These are phyloP conservation scores for Dendryphion nanum DNA, from an alignment of 2,329 filamentous ascomycete genomes.

Conservation along the genomic window DNA sequence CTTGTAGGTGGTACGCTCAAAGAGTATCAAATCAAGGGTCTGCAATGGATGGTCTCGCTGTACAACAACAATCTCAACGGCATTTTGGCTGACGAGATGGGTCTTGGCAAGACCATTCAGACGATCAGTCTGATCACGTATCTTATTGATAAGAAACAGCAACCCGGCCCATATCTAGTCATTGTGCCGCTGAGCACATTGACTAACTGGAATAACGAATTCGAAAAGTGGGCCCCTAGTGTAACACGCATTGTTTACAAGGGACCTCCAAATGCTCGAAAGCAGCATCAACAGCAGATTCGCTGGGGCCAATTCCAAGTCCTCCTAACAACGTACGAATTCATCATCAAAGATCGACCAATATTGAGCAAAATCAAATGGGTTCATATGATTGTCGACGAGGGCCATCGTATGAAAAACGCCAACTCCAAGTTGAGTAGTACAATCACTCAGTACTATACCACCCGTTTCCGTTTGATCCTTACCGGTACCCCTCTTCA, in stretches of 20 bases:
- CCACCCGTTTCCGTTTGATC: conserved; percentile 91
- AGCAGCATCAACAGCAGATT: conserved; percentile 89
- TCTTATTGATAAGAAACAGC: conserved; percentile 91
- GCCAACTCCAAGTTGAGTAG: conserved; percentile 91
- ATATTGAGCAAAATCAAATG: conserved; percentile 98
- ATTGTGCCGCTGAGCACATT: conserved; percentile 96
- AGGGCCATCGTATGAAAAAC: conserved; percentile 99
- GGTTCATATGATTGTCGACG: conserved; percentile 99
- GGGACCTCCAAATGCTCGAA: conserved; percentile 83
- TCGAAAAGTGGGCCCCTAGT: conserved; percentile 96
- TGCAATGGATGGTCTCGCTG: conserved; percentile 99
- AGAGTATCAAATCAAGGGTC: conserved; percentile 96
- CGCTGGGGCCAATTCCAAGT: conserved; percentile 96
- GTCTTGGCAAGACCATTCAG: conserved; percentile 98
- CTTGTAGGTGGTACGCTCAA: conserved; percentile 91
- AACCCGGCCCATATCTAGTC: conserved; percentile 89
- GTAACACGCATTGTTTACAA: conserved; percentile 92
- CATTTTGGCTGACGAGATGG: conserved; percentile 98
- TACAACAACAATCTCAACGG: conserved; percentile 99
- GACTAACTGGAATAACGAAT: conserved; percentile 98
- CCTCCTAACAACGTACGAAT: conserved; percentile 95
- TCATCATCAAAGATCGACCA: conserved; percentile 98
- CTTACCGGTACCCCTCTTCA: conserved; percentile 95
- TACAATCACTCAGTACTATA: conserved; percentile 93
- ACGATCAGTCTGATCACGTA: conserved; percentile 98